phyloP scores from a whole-genome alignment of 345 rosid species.

The Luvunga scandens region DNA sequence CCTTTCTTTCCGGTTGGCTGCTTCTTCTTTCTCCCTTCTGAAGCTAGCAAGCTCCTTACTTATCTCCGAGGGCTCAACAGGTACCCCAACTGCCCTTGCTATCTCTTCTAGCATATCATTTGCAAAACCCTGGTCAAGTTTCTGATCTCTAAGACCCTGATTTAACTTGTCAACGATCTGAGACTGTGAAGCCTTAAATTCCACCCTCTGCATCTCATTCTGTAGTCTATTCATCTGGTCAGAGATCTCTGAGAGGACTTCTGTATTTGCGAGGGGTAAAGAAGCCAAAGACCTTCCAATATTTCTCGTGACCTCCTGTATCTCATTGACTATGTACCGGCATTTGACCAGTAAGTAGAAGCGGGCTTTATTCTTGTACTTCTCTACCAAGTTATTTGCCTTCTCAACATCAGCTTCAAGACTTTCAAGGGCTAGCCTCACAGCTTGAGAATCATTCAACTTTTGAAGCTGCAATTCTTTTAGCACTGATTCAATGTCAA shows the following conservation, averaged over 20 bases:
- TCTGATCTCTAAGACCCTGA: conserved; percentile 58
- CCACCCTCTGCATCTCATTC: conserved; percentile 67
- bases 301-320: conserved; percentile 62
- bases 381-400: conserved; percentile 58
- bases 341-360: conserved; percentile 62
- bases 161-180: conserved; percentile 58
- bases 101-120: conserved; percentile 64
- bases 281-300: conserved; percentile 61
- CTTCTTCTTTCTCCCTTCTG: conserved; percentile 63
- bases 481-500: conserved; percentile 64
- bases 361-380: conserved; percentile 50
- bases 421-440: conserved; percentile 47
- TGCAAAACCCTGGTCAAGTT: conserved; percentile 60
- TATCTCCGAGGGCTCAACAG: conserved; percentile 67
- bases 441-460: conserved; percentile 55
- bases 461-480: conserved; percentile 53
- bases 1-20: conserved; percentile 53
- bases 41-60: conserved; percentile 64
- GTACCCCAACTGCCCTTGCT: conserved; percentile 65
- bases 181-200: conserved; percentile 51
- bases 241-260: conserved; percentile 50
- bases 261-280: conserved; percentile 51
- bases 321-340: conserved; percentile 54
- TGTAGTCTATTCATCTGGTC: conserved; percentile 61
- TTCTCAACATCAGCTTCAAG: conserved; percentile 62